Percentiles rank a stretch among this genome's conserved stretches.
These are phyloP conservation scores for Malus orientalis DNA, from an alignment of 306 rosid species.

Conservation along the genomic window DNA sequence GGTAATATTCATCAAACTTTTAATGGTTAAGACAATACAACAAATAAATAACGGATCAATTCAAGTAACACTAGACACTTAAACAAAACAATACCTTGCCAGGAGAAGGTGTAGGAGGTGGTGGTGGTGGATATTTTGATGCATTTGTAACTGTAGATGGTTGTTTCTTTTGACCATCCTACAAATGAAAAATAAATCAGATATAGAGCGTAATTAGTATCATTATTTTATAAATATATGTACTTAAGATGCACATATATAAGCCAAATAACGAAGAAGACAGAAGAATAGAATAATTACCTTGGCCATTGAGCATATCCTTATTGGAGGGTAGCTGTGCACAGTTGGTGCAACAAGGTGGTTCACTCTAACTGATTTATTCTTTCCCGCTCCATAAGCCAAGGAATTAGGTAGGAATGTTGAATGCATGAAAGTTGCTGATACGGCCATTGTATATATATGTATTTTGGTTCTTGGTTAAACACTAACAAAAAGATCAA, in stretches of 20 bases:
- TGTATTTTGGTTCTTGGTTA: neutral
- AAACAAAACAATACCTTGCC: neutral
- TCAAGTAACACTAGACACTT: neutral
- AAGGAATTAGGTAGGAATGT: neutral
- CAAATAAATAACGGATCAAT: too few species aligned
- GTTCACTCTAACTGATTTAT: neutral
- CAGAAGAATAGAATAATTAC: neutral
- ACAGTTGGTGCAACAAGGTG: neutral
- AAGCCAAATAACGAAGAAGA: neutral
- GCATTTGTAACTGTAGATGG: neutral
- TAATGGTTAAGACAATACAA: too few species aligned
- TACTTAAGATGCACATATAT: neutral
- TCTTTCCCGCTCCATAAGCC: neutral
- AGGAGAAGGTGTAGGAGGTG: neutral
- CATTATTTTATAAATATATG: neutral
- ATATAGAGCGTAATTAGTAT: neutral
- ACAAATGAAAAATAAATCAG: neutral
- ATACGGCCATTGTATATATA: constrained; percentile 1
- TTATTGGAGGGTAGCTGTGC: neutral
- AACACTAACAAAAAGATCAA: neutral
- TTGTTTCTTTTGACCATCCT: neutral
- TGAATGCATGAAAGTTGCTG: constrained; percentile 9
- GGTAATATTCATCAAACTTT: too few species aligned
- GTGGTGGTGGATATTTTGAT: neutral
- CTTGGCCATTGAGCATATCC: constrained; percentile 11